phyloP scores from a whole-genome alignment of 1,284 basidiomycete genomes.

The Chalciporus sp. region DNA sequence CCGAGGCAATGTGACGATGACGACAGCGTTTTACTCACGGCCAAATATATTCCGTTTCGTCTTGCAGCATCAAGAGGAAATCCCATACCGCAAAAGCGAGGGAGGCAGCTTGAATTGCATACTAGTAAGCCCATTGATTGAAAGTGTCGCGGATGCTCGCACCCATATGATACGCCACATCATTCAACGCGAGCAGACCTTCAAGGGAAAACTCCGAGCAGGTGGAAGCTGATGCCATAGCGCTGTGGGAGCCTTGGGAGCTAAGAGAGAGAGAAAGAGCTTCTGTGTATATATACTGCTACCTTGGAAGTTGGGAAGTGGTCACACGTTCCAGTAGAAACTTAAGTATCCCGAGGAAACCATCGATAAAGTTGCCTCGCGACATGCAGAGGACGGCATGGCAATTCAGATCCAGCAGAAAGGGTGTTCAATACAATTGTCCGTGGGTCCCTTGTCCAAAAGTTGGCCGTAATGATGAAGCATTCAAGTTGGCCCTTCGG shows the following conservation, averaged over 20 bases:
- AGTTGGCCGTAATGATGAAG: too few relatives aligned
- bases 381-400: too few relatives aligned
- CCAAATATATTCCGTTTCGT: constrained; percentile 28
- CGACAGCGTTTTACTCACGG: constrained; percentile 12
- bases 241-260: too few relatives aligned
- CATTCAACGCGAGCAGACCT: constrained; percentile 6
- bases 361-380: too few relatives aligned
- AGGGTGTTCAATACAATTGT: too few relatives aligned
- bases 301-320: too few relatives aligned
- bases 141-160: not conserved
- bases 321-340: too few relatives aligned
- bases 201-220: constrained; percentile 5
- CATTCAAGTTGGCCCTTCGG: too few relatives aligned
- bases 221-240: constrained; percentile 5
- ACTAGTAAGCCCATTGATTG: not conserved
- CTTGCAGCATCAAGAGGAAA: constrained; percentile 14
- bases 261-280: not conserved
- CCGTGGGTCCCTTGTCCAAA: too few relatives aligned
- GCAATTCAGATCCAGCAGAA: too few relatives aligned
- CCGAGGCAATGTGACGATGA: not conserved
- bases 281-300: too few relatives aligned
- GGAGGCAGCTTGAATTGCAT: constrained; percentile 17
- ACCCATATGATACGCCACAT: constrained; percentile 18
- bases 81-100: constrained; percentile 23
- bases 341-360: too few relatives aligned